Base-by-base conservation (phyloP, 2,329 filamentous ascomycete species). In the Xylariaceae sp. region DNA sequence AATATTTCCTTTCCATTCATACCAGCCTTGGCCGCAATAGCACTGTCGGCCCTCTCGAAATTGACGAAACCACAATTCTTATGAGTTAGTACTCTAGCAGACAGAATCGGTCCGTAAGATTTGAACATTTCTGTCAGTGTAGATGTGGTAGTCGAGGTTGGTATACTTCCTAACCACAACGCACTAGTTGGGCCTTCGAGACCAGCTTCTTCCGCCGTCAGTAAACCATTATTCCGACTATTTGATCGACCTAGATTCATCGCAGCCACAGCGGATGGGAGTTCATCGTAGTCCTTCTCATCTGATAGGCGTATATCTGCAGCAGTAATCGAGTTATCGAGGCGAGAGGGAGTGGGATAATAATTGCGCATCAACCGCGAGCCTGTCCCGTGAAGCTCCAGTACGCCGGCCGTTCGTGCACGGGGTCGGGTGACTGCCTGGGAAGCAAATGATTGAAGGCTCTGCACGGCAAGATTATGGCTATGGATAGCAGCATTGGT, bases 51-150 rank as follows among this genome's bases (percentile, higher is more conserved):
- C 55, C 84, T 86, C 72, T 97, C 91, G 66, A 96, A 99, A 72
- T 99, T 99, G 68, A 99, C 92, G 64, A 99, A 99, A 2, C 92
- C 94, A 69, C 94, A 99, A 72, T 96, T 97, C 79, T 99, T 99
- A 77, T 99, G 91, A 0, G 94, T 97, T 57, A 99, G 78, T 4
- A 99, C 94, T 60, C 94, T 83, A 26, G 90, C 92, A 3, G 92
- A 96, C 61, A 94, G 80, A 59, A 99, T 96, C 2, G 87, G 81
- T 9, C 94, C 94, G 62, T 94, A 95, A n/a, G 86, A 81, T 70
- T 89, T 89, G 75, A 99, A 99, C 74, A 97, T 96, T 61, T 95
- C 91, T 53, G 90, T 90, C 56, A 99, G 75, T 0, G 94, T 97
- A 1, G 92, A 95, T 10, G 94, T 92, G 0, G 94, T 99, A 2